Base-by-base conservation (phyloP, 768 basidiomycete genomes). In the Collybiopsis confluens region DNA sequence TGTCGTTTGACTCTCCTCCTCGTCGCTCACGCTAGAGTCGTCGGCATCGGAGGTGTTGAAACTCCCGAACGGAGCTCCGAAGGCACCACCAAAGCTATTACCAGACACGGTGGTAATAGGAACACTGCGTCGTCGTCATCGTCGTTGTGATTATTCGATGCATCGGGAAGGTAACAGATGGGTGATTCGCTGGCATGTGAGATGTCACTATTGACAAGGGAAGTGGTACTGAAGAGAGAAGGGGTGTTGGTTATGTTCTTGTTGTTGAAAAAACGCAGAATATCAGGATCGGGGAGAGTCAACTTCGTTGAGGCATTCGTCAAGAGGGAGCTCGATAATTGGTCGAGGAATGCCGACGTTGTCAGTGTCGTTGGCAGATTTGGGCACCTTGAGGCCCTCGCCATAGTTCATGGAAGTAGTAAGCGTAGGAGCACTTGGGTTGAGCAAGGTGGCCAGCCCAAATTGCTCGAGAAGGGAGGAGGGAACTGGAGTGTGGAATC, bases 241-340 rank as follows among this genome's bases (percentile, higher is more conserved):
- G 30, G 10, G 13, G 15, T 28, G 26, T 55, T 35, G 43, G 40
- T 43, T 18, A n/a, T 37, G 24, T 35, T 36, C 45, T 59, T 65
- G 8, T 58, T 58, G 43, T 52, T 33, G 42, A 53, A 53, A 24
- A 53, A 53, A 5, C 42, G 21, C 8, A 42, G 52, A 16, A 43
- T 46, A 27, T 64, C 68, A 67, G 66, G 69, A 6, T 13, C 30
- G 13, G 30, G 30, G 13, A 13, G 13, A 33, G 27, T 76, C 82
- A 61, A 75, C 73, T 50, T 69, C 70, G 57, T 77, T 75, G 55
- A 92, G 78, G 55, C 92, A 75, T 57, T 93, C 90, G 59, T 93
- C 90, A n/a, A 92, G 79, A 4, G 87, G 85, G 24, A 92, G 81
- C 64, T 92, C 90, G 62, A 92, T 91, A 40, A 90, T 92, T 0